Percentiles rank a stretch among this genome's conserved stretches.
phyloP scores from a whole-genome alignment of 2,329 filamentous ascomycete species.

The Verticillium nonalfalfae region DNA sequence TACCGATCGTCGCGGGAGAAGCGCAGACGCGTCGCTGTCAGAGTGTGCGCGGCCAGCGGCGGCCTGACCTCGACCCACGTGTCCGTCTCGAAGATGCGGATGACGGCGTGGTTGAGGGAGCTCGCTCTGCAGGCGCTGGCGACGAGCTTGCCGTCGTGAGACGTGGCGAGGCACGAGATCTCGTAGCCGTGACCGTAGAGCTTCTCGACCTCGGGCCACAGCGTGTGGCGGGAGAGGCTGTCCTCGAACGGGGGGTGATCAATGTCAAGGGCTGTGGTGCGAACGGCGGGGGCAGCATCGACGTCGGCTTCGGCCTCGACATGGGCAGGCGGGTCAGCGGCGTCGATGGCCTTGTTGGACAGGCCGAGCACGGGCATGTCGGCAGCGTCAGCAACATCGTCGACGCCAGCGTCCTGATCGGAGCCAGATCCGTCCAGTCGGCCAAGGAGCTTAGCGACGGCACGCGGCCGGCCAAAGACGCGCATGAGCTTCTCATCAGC shows the following conservation, averaged over 20 bases:
- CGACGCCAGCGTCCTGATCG: constrained; percentile 27
- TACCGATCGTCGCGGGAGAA: constrained; percentile 71
- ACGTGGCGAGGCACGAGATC: constrained; percentile 79
- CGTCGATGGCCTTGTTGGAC: constrained; percentile 86
- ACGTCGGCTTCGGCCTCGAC: constrained; percentile 34
- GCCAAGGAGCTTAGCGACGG: constrained; percentile 68
- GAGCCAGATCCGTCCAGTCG: constrained; percentile 56
- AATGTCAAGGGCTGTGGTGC: constrained; percentile 57
- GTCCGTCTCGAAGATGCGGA: constrained; percentile 81
- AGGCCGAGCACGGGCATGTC: constrained; percentile 93
- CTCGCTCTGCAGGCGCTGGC: constrained; percentile 92
- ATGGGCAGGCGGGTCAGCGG: constrained; percentile 37
- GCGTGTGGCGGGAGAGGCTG: constrained; percentile 77
- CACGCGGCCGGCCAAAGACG: constrained; percentile 85
- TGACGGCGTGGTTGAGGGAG: constrained; percentile 88
- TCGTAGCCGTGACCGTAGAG: constrained; percentile 98
- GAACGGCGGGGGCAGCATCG: constrained; percentile 48
- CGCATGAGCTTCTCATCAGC: constrained; percentile 97
- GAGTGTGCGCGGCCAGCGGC: constrained; percentile 73
- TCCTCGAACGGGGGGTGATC: constrained; percentile 82
- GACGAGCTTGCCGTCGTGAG: constrained; percentile 66
- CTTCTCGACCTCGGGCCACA: constrained; percentile 96
- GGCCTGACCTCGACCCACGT: constrained; percentile 85
- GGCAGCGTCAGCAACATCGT: constrained; percentile 69
- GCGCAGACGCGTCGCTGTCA: constrained; percentile 76